Evolutionary conservation across 192 early-diverging fungal genomes (phyloP), one percentile per base, ranked within the genome.

Genomic region (Powellomyces hirtus): DNA sequence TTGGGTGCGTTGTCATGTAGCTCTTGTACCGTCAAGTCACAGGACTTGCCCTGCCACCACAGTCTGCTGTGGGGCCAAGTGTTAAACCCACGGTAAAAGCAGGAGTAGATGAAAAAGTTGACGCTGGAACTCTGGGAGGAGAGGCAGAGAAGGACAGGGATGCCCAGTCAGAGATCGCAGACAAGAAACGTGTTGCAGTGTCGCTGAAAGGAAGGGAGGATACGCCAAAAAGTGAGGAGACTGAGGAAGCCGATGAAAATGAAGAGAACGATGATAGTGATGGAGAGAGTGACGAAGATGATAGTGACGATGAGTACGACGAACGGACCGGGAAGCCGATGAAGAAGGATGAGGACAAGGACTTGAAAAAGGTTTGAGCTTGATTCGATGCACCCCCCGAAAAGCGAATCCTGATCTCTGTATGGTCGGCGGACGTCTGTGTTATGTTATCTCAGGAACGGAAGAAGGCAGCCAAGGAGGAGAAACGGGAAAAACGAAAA

Each of bases 401-500:
- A 44, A 44, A 44, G 42, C 42, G n/a, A 44, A n/a, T n/a, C 42
- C 10, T 13, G 42, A 44, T 44, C 11, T n/a, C n/a, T n/a, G n/a
- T n/a, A n/a, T n/a, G n/a, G n/a, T n/a, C n/a, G n/a, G n/a, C n/a
- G n/a, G n/a, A n/a, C n/a, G n/a, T n/a, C n/a, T n/a, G n/a, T n/a
- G n/a, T n/a, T n/a, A 18, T 61, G 36, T 38, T 49, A 20, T 16
- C 4, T 13, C 51, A 77, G 76, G 91, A 90, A 63, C 89, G 92
- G 46, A 96, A 98, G 72, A 81, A 87, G 51, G 85, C 85, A 8
- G 84, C 84, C 24, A 98, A 95, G 75, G 96, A 98, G 49, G 91
- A 88, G 57, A 91, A 89, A 40, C 89, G 94, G 38, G 94, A 96
- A 68, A 91, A 91, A 72, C 82, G 96, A 72, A 95, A 97, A 72